These are phyloP conservation scores for Apiotrichum porosum DNA, from an alignment of 1,284 basidiomycete species.

Conservation along the genomic window DNA sequence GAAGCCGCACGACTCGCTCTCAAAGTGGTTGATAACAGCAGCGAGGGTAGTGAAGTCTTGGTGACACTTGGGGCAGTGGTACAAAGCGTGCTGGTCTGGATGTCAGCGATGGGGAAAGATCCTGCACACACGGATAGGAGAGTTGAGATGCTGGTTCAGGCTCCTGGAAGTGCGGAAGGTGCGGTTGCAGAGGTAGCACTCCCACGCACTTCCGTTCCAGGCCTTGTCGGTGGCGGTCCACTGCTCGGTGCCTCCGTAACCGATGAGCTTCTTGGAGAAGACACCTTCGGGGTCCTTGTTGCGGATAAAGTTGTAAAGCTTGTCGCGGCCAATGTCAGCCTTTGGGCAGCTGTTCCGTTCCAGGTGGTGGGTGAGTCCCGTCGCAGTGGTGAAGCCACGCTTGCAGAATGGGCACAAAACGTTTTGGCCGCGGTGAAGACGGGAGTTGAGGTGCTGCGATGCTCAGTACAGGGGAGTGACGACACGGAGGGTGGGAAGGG, in stretches of 20 bases:
- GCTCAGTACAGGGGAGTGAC: too few relatives aligned
- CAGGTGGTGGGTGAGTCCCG: conserved; percentile 10
- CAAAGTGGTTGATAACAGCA: conserved; percentile 6
- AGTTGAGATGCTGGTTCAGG: conserved; percentile 3
- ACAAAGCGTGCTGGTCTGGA: conserved; percentile 2
- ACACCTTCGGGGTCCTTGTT: conserved; percentile 2
- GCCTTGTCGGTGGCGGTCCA: not conserved
- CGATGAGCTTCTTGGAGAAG: conserved; percentile 4
- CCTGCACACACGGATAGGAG: conserved; percentile 1
- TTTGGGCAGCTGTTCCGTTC: conserved; percentile 2
- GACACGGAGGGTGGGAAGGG: too few relatives aligned
- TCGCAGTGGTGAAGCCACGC: conserved; percentile 1
- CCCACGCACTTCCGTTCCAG: conserved; percentile 4
- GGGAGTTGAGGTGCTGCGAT: conserved; percentile 8
- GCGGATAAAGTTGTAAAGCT: conserved; percentile 2
- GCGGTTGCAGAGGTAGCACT: conserved; percentile 3
- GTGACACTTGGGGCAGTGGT: conserved; percentile 10
- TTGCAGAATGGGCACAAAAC: conserved; percentile 2
- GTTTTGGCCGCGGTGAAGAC: not conserved
- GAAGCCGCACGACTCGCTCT: conserved; percentile 9
- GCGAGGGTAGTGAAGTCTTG: conserved; percentile 6
- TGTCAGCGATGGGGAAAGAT: too few relatives aligned
- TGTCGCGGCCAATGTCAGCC: conserved; percentile 1
- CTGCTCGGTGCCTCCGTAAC: not conserved
- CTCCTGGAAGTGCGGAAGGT: not conserved